A percentile compares a stretch with the other conserved stretches of the same genome.
phyloP scores from a whole-genome alignment of 2,329 filamentous ascomycete genomes.

The Ascochyta rabiei region DNA sequence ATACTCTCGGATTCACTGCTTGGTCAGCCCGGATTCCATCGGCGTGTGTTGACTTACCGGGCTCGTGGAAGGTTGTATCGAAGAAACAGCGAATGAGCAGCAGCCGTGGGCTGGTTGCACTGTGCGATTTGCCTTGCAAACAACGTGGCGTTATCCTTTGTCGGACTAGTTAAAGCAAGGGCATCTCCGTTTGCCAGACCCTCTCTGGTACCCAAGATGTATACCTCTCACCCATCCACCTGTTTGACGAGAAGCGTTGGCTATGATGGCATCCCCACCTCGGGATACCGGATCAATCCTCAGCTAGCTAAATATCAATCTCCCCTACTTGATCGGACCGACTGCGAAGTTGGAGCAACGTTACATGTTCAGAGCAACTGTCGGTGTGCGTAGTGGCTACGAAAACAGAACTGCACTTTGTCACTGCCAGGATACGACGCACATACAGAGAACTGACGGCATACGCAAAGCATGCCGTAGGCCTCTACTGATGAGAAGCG shows the following conservation, averaged over 20 bases:
- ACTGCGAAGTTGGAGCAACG: constrained; percentile 8
- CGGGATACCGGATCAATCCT: neutral
- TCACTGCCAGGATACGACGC: neutral
- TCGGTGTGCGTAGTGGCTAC: constrained; percentile 13
- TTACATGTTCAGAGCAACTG: constrained; percentile 12
- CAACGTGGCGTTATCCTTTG: constrained; percentile 6
- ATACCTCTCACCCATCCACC: neutral
- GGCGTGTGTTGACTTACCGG: constrained; percentile 8
- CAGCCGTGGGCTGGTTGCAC: neutral
- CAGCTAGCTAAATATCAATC: neutral
- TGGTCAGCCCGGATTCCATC: neutral
- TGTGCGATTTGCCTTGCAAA: neutral
- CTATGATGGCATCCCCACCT: neutral
- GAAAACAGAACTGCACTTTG: neutral
- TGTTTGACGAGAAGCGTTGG: neutral
- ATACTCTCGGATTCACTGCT: neutral
- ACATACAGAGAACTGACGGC: neutral
- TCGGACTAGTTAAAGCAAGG: constrained; percentile 11
- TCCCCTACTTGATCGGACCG: constrained; percentile 1
- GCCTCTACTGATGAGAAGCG: neutral
- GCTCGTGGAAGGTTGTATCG: neutral
- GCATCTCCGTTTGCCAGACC: constrained; percentile 12
- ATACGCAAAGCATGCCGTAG: neutral
- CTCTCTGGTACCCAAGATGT: neutral
- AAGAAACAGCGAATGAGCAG: neutral